Evolutionary conservation across 208 protist genomes (phyloP).

Genomic region (Angomonas deanei): DNA sequence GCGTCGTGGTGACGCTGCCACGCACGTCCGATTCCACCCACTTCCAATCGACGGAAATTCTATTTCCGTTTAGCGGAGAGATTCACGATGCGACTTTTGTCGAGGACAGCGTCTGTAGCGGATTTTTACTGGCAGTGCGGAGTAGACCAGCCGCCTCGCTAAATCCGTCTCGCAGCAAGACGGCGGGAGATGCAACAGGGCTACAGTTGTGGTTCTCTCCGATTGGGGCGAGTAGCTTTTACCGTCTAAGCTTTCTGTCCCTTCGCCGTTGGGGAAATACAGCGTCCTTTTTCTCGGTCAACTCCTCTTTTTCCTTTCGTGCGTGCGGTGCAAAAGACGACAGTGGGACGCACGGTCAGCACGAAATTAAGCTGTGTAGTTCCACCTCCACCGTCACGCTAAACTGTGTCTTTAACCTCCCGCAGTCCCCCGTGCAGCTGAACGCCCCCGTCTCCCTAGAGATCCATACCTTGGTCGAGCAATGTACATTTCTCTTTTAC

Average conservation of each 20-base stretch:
- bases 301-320: no score
- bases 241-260: background rate
- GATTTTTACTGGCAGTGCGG: no score
- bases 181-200: background rate
- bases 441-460: background rate
- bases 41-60: no score
- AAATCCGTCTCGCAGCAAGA: no score
- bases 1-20: no score
- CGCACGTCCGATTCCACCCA: no score
- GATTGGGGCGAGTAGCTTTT: background rate
- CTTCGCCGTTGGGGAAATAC: background rate
- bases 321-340: background rate
- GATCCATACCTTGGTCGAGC: background rate
- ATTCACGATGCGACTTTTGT: background rate
- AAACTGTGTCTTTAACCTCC: background rate
- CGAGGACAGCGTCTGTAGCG: no score
- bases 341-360: background rate
- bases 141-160: no score
- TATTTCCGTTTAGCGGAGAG: background rate
- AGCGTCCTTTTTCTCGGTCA: no score
- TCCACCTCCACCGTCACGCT: background rate
- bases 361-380: background rate
- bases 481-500: background rate
- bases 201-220: background rate
- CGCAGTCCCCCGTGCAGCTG: no score